phyloP scores from a whole-genome alignment of 441 rosid species.

The Jatropha multifida region DNA sequence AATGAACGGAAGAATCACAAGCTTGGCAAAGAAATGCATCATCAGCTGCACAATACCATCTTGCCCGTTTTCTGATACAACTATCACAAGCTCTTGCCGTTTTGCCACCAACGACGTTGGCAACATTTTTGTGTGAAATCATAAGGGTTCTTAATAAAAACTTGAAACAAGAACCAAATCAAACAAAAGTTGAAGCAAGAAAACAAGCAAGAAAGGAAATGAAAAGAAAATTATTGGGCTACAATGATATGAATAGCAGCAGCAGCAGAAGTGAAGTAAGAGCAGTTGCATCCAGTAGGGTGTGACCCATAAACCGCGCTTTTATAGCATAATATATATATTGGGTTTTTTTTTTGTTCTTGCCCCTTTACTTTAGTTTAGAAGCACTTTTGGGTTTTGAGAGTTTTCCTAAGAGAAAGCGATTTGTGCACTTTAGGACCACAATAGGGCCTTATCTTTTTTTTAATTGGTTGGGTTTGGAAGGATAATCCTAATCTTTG shows the following conservation, averaged over 20 bases:
- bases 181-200: neutral
- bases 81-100: conserved; percentile 92
- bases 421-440: conserved; percentile 37
- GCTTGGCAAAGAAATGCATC: conserved; percentile 95
- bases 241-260: neutral
- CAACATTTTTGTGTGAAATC: conserved; percentile 47
- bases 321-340: conserved; percentile 14
- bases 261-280: neutral
- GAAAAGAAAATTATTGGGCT: neutral
- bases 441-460: conserved; percentile 57
- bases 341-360: neutral
- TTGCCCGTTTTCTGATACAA: conserved; percentile 73
- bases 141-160: conserved; percentile 10
- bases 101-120: conserved; percentile 75
- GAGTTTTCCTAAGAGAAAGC: conserved; percentile 4
- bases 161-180: neutral
- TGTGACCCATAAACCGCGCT: conserved; percentile 40
- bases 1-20: conserved; percentile 81
- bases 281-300: neutral
- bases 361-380: neutral
- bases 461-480: conserved; percentile 47
- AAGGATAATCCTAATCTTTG: conserved; percentile 46
- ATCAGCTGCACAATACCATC: conserved; percentile 96
- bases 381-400: conserved; percentile 29
- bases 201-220: neutral